Conservation (phyloP, 257 asterid species). For the Nicotiana otophora region DNA sequence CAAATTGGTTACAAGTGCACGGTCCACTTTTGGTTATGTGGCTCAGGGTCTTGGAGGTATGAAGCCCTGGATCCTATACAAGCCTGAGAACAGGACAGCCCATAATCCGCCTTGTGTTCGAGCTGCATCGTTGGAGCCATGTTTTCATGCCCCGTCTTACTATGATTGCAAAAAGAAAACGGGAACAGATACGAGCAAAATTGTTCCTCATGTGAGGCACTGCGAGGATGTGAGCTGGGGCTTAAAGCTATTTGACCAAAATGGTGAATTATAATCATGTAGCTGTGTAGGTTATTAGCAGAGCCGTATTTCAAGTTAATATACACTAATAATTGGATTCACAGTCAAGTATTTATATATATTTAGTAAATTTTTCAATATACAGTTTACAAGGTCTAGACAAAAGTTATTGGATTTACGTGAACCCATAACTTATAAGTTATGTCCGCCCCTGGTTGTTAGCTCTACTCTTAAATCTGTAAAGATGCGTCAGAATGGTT, state of each 20-base stretch:
- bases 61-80: slow-evolving; percentile 64
- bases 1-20: slow-evolving; percentile 59
- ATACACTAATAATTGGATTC: too few relatives aligned
- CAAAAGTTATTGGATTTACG: too few relatives aligned
- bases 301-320: too few relatives aligned
- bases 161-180: slow-evolving; percentile 39
- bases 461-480: background rate
- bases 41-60: slow-evolving; percentile 79
- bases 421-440: too few relatives aligned
- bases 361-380: too few relatives aligned
- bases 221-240: slow-evolving; percentile 75
- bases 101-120: slow-evolving; percentile 51
- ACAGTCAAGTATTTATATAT: too few relatives aligned
- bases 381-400: too few relatives aligned
- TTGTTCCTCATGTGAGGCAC: slow-evolving; percentile 53
- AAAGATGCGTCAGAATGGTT: background rate
- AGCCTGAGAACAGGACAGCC: slow-evolving; percentile 33
- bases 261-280: background rate
- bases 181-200: slow-evolving; percentile 32
- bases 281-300: background rate
- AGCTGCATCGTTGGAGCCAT: slow-evolving; percentile 57
- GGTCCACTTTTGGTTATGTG: slow-evolving; percentile 80
- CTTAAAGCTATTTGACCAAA: slow-evolving; percentile 38
- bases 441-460: background rate
- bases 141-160: slow-evolving; percentile 55